Base-by-base conservation (phyloP, 345 rosid species). In the Odontarrhena argentea region DNA sequence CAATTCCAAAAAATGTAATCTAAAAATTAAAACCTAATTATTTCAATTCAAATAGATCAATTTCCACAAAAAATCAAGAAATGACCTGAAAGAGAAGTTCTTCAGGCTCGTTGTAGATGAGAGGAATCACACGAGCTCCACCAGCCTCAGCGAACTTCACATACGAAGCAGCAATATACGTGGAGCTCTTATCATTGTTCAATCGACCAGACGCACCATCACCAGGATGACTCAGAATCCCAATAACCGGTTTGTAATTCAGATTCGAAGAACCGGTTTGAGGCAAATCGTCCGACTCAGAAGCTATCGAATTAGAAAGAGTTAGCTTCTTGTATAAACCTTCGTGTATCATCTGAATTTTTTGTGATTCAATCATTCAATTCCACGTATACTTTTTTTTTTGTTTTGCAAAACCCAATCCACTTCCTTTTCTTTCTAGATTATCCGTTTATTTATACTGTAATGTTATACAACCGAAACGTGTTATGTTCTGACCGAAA, bases 181-280 rank as follows among this genome's bases (percentile, higher is more conserved):
- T 86, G 4, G 85, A 76, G 55, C 71, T 74, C 10, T 86, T 46
- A 6, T 78, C 84, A 30, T 87, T 82, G 53, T 34, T 86, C 59
- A 93, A 68, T 73, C 97, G 72, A 9, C 97, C 98, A 0, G 94
- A 89, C 3, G 96, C 94, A 51, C 98, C 97, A 34, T 93, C 98
- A 0, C 98, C 98, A 1, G 97, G 97, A 60, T 89, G 97, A 28
- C 80, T 85, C 6, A 93, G 48, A 13, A 92, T 89, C 28, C 96
- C 96, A 58, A 92, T 84, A 42, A 89, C 87, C 25, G 98, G 93
- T 8, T 80, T 78, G 79, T 82, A 85, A 46, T 92, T 87, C 8
- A 87, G 80, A 34, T 82, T 80, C 2, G 76, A 18, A 18, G 74
- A 60, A 87, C 84, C 10, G 78, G 77, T 0, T 52, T 64, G 9